A percentile compares a stretch with the other conserved stretches of the same genome.
phyloP scores from a whole-genome alignment of 23 red algal species.

The Porphyridium purpureum region DNA sequence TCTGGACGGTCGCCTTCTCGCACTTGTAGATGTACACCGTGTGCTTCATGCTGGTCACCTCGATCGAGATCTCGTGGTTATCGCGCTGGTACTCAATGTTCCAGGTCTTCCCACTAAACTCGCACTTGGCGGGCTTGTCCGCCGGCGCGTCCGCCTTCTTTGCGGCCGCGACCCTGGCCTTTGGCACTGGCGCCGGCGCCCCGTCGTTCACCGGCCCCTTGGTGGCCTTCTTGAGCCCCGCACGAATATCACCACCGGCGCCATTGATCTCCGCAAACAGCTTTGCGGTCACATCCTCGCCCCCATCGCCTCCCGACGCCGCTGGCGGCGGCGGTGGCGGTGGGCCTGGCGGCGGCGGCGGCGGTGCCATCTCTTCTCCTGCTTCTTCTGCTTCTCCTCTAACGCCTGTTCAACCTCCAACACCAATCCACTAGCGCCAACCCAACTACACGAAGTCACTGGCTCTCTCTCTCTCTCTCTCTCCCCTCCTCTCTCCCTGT shows the following conservation, averaged over 20 bases:
- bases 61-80: slow-evolving; percentile 21
- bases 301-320: background rate
- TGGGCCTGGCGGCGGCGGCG: slow-evolving; percentile 65
- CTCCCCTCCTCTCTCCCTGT: no score
- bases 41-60: slow-evolving; percentile 65
- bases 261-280: slow-evolving; percentile 83
- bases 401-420: no score
- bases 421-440: no score
- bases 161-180: slow-evolving; percentile 17
- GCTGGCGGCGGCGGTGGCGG: slow-evolving; percentile 63
- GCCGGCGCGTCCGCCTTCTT: no score
- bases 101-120: slow-evolving; percentile 47
- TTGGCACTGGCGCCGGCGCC: slow-evolving; percentile 3
- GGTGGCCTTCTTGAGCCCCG: slow-evolving; percentile 61
- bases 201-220: slow-evolving; percentile 54
- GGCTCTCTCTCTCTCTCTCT: no score
- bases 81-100: slow-evolving; percentile 40
- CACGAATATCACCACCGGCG: slow-evolving; percentile 31
- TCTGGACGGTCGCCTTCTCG: slow-evolving; percentile 47
- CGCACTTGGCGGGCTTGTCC: slow-evolving; percentile 22
- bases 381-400: no score
- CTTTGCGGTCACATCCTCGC: no score
- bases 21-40: slow-evolving; percentile 83
- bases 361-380: no score
- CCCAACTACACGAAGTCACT: no score